Base-by-base conservation (phyloP, 2,329 filamentous ascomycete genomes). In the Trichoderma aggressivum region DNA sequence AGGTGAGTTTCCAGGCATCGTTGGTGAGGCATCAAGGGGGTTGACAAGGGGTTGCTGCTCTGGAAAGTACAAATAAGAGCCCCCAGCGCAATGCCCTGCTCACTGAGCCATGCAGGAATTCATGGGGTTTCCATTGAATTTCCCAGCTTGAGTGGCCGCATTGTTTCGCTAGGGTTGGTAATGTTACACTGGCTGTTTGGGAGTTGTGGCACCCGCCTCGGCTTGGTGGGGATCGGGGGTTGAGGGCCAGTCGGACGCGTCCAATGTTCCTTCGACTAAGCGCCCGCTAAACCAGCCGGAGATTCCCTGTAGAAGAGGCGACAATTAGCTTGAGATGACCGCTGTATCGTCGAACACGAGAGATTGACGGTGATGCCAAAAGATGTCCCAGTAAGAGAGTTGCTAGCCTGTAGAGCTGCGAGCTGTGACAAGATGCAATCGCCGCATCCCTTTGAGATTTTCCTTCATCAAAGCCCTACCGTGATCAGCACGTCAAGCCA, bases 131-230 rank as follows among this genome's bases (percentile, higher is more conserved):
- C 21, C 12, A 14, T 61, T 61, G 18, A 28, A 43, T 16, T 67
- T 43, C 53, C 21, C 53, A 36, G 36, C 28, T 30, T 24, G 39
- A 61, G 39, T 61, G 16, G 70, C 39, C 53, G 58, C 70, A 60
- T 56, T 56, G 50, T 66, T 36, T 71, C 70, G 62, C 56, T 71
- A 56, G 43, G 28, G 34, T 28, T 43, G 26, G 55, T 67, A 26
- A 71, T 71, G 70, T 61, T 60, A 71, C 70, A 61, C 70, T 66
- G 62, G 56, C 12, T 47, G 62, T 71, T 71, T 71, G 55, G 65
- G 70, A 67, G 62, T 58, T 10, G 62, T 71, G 62, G 66, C 66
- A 28, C 66, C 58, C 58, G 56, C 66, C 66, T 53, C 66, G 56
- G 58, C 21, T 53, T 26, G 56, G 66, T 53, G 53, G 62, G 62